Evolutionary conservation across 345 rosid genomes (phyloP).

Genomic region (Hibiscus tridactylites): DNA sequence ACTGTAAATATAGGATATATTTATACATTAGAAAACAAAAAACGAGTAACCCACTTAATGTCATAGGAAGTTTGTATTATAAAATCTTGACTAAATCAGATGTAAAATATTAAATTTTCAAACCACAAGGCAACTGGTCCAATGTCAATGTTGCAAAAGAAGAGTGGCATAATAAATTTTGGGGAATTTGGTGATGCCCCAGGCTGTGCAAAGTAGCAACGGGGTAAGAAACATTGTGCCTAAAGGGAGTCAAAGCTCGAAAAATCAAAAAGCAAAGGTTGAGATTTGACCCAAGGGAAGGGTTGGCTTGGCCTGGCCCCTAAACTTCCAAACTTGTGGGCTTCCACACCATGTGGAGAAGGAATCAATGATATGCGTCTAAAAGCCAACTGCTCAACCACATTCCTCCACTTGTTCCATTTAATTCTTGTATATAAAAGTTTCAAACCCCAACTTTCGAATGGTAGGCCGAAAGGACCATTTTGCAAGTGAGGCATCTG

Average conservation of each 20-base stretch:
- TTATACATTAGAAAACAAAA: no score
- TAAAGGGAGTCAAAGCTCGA: not conserved
- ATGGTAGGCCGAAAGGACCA: not conserved
- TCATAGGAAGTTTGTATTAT: not conserved
- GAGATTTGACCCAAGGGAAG: not conserved
- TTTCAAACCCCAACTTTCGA: not conserved
- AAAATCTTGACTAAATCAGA: not conserved
- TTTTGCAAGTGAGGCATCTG: not conserved
- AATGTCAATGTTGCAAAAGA: not conserved
- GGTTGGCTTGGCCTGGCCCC: not conserved
- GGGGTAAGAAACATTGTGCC: not conserved
- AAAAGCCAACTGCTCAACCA: no score
- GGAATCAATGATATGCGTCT: not conserved
- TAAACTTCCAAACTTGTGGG: conserved; percentile 9
- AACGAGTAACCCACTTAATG: no score
- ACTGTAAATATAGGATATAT: no score
- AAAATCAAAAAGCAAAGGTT: not conserved
- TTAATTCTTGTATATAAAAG: not conserved
- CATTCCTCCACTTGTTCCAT: not conserved
- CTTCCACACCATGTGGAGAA: conserved; percentile 9
- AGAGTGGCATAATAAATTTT: not conserved
- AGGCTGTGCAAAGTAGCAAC: not conserved
- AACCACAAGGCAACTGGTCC: not conserved
- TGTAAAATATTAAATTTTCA: not conserved
- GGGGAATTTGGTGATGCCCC: not conserved